Evolutionary conservation across 2,329 filamentous ascomycete genomes (phyloP), one percentile per base, ranked within the genome.

Genomic region (Tolypocladium tundrense): DNA sequence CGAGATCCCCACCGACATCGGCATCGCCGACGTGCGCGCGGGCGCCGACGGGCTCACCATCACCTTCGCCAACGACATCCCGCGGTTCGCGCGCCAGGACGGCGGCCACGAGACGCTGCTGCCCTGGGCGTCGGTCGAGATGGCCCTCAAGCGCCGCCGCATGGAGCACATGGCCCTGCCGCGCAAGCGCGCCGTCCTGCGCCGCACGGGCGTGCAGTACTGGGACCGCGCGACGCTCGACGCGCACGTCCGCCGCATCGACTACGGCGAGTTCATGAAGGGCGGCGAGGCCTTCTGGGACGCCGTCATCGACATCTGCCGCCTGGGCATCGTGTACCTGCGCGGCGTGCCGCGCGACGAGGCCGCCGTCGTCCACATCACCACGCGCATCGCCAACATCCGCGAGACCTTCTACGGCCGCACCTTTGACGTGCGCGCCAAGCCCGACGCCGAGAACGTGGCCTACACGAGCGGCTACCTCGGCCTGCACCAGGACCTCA

Each of bases 361-460:
- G 60, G 72, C 79, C 1, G 80, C 85, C 5, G 87, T 97, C 5
- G 79, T 83, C 43, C 73, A 78, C 27, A 84, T 97, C 59, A 88
- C 86, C 2, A 77, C 79, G 4, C 83, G 86, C 55, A 88, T 97
- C 59, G 92, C 91, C 1, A 83, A 83, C 40, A 75, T 97, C 33
- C 88, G 91, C 67, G 86, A 91, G 65, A 94, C 92, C 9, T 94
- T 97, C 69, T 97, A 97, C 71, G 94, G 94, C 48, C 78, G 81
- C 64, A 96, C 91, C 0, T 97, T 92, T 85, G 88, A 97, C 71
- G 93, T 97, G 14, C 83, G 85, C 57, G 90, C 87, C 4, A 88
- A 95, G 56, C 87, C 88, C 1, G 72, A 90, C 57, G 90, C 92
- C 31, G 91, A 93, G 68, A 97, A 97, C 69, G 89, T 97, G 4